These are phyloP conservation scores for Protostelium mycophagum DNA, from an alignment of 78 protist genomes.

Conservation along the genomic window DNA sequence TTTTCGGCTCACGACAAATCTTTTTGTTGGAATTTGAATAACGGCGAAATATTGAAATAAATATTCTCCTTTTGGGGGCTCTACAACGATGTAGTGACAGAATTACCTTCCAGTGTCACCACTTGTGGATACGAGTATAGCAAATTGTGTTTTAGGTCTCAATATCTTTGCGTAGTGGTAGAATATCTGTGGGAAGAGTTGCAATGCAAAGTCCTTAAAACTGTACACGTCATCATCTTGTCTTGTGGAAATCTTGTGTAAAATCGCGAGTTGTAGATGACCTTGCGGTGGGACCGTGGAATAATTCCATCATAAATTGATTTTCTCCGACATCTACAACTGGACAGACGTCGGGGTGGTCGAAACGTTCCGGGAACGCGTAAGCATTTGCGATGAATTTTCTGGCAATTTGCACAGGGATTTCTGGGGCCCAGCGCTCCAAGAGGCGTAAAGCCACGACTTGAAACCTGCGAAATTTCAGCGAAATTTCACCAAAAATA, in stretches of 20 bases:
- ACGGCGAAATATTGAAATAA: too few relatives aligned
- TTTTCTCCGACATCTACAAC: background rate
- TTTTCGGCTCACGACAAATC: too few relatives aligned
- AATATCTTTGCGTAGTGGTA: background rate
- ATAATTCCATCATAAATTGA: conserved; percentile 10
- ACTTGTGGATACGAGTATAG: conserved; percentile 26
- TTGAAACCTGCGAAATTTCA: background rate
- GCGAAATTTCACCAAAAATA: background rate
- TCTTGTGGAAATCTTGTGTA: too few relatives aligned
- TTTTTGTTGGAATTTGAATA: too few relatives aligned
- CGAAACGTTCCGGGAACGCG: background rate
- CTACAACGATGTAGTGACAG: too few relatives aligned
- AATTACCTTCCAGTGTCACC: conserved; percentile 65
- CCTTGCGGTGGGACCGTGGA: conserved; percentile 38
- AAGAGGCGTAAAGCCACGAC: background rate
- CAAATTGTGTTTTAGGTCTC: background rate
- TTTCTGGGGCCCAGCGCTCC: background rate
- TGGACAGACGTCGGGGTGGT: background rate
- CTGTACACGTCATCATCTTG: conserved; percentile 1
- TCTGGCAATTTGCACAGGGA: background rate
- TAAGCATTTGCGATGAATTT: background rate
- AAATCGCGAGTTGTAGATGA: too few relatives aligned
- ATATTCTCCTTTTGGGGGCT: too few relatives aligned
- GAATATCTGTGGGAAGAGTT: conserved; percentile 24
- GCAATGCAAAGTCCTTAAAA: conserved; percentile 37